A percentile compares a stretch with the other conserved stretches of the same genome.
phyloP scores from a whole-genome alignment of 2,329 filamentous ascomycete species.

The Pestalotiopsis sp. region DNA sequence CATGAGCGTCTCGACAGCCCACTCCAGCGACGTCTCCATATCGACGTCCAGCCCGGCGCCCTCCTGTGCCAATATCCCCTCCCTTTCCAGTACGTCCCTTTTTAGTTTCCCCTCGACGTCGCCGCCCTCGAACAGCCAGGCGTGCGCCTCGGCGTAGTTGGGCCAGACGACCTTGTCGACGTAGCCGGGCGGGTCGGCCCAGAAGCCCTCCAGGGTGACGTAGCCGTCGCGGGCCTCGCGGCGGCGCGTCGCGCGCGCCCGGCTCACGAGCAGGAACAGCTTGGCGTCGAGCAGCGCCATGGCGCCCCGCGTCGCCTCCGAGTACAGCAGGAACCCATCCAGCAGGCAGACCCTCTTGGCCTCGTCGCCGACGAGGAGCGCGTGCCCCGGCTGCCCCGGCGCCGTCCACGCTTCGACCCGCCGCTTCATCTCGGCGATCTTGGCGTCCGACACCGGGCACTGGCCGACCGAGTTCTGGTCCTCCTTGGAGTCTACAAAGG shows the following conservation, averaged over 20 bases:
- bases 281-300: conserved; percentile 70
- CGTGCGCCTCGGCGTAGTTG: conserved; percentile 82
- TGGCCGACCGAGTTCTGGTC: conserved; percentile 64
- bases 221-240: conserved; percentile 74
- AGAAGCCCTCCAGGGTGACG: conserved; percentile 86
- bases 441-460: conserved; percentile 52
- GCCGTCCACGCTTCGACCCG: conserved; percentile 51
- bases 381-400: conserved; percentile 37
- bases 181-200: conserved; percentile 92
- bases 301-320: conserved; percentile 55
- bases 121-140: conserved; percentile 74
- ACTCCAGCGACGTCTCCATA: conserved; percentile 65
- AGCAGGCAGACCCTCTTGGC: conserved; percentile 63
- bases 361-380: too few relatives aligned
- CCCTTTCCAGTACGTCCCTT: conserved; percentile 43
- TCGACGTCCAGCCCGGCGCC: conserved; percentile 51
- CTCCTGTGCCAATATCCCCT: conserved; percentile 52
- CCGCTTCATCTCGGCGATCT: conserved; percentile 47
- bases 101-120: conserved; percentile 66
- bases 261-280: conserved; percentile 75
- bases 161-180: conserved; percentile 96
- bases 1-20: conserved; percentile 69
- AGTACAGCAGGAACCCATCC: conserved; percentile 88
- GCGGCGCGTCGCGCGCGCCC: conserved; percentile 63
- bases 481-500: conserved; percentile 57